Percentiles rank a stretch among this genome's conserved stretches.
phyloP scores from a whole-genome alignment of 352 stramenopile species.

The Globisporangium middletonii region DNA sequence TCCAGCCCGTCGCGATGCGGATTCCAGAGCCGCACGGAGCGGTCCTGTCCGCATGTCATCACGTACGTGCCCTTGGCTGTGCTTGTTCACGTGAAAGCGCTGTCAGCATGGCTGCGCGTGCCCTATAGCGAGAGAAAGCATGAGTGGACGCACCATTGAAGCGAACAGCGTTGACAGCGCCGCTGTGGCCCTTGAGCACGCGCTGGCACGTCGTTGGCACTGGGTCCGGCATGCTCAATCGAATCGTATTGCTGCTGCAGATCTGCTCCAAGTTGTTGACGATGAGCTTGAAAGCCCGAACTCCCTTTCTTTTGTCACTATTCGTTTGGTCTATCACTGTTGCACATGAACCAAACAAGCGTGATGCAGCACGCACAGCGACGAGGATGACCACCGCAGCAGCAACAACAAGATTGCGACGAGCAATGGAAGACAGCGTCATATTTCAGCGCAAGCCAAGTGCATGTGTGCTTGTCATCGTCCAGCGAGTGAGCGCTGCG shows the following conservation, averaged over 20 bases:
- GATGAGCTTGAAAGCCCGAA: too few species aligned
- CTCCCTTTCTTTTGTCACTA: too few species aligned
- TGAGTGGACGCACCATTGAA: constrained; percentile 55
- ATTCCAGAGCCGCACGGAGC: constrained; percentile 85
- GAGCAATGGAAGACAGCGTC: too few species aligned
- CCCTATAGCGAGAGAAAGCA: neutral
- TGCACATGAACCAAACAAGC: too few species aligned
- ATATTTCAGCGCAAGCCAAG: too few species aligned
- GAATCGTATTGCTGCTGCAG: too few species aligned
- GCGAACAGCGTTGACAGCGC: constrained; percentile 67
- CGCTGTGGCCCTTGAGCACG: constrained; percentile 59
- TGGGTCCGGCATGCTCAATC: constrained; percentile 6
- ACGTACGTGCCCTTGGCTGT: constrained; percentile 85
- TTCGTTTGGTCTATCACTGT: too few species aligned
- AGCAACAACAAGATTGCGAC: too few species aligned
- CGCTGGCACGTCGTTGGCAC: constrained; percentile 35
- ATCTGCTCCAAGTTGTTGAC: too few species aligned
- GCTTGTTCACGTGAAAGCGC: neutral
- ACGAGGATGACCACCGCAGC: too few species aligned
- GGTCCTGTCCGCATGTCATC: constrained; percentile 87
- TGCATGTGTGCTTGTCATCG: constrained; percentile 19
- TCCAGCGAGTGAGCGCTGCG: constrained; percentile 22
- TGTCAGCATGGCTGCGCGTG: too few species aligned
- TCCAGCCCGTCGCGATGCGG: constrained; percentile 71
- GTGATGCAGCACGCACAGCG: too few species aligned